Base-by-base conservation (phyloP, 805 yeast species). In the Candida easanensis region DNA sequence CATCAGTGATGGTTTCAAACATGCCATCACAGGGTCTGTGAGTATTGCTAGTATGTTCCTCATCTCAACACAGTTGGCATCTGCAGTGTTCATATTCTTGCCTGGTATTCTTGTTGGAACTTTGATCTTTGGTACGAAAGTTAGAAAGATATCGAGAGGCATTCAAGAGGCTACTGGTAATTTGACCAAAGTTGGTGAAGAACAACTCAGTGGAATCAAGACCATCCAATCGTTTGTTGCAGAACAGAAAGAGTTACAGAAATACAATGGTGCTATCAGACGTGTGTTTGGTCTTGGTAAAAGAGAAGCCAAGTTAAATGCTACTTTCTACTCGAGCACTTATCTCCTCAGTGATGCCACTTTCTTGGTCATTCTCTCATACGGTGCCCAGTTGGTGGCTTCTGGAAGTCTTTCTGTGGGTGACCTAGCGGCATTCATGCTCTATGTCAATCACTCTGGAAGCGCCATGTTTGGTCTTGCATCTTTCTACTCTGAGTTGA, bases 391-490 rank as follows among this genome's bases (percentile, higher is more conserved):
- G 44, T 74, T 93, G 69, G 95, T 93, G 7, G 69, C 84, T 13
- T 68, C 71, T 30, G 95, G 95, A 2, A 77, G 79, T 21, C 66
- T 91, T 44, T 74, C 95, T 0, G 75, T 91, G 39, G 99, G 99
- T 52, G 97, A 90, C 60, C 72, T 91, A 38, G 88, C 97, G 10
- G 88, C 96, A 19, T 91, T 88, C 63, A 83, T 91, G 82, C 80
- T 91, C 79, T 91, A 93, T 65, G 89, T 97, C 0, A 88, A 88
- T n/a, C 93, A 87, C 62, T 84, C 97, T 1, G 97, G 97, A 1
- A 74, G 85, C 26, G 84, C 97, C 5, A 86, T 91, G 40, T 86
- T 85, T 61, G 96, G 97, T 0, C 62, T 91, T n/a, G 91, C 97
- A 0, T 84, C 86, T 49, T 91, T 93, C 60, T 93, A 90, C 60